Evolutionary conservation across 176 grass and related monocot genomes (phyloP).

Genomic region (Saccharum officinarum): DNA sequence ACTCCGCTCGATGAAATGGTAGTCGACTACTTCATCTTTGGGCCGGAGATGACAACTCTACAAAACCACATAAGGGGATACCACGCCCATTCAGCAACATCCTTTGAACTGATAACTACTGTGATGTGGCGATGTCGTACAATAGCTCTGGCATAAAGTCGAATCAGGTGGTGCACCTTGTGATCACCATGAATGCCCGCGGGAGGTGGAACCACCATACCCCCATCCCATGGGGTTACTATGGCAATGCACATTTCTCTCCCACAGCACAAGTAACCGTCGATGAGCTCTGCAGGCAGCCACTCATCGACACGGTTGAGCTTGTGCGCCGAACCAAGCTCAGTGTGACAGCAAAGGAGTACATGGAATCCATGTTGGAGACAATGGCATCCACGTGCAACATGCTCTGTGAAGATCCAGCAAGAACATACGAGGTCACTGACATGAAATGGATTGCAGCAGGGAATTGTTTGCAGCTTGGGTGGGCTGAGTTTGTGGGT

Average conservation of each 20-base stretch:
- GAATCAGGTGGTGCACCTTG: neutral
- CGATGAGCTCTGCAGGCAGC: neutral
- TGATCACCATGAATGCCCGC: neutral
- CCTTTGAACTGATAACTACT: neutral
- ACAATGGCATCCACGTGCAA: neutral
- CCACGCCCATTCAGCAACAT: neutral
- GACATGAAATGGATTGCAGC: slow-evolving; percentile 23
- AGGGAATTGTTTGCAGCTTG: neutral
- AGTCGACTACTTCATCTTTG: too few species aligned
- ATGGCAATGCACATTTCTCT: neutral
- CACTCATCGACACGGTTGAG: neutral
- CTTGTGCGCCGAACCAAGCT: neutral
- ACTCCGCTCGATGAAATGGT: too few species aligned
- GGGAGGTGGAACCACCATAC: neutral
- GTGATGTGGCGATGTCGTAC: neutral
- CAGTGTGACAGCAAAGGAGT: neutral
- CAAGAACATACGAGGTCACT: slow-evolving; percentile 34
- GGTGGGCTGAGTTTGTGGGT: slow-evolving; percentile 31
- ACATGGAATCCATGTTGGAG: neutral
- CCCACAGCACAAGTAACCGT: neutral
- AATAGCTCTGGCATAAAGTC: neutral
- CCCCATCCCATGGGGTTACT: neutral
- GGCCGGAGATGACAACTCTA: neutral
- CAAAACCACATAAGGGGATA: neutral
- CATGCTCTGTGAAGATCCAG: too few species aligned